phyloP scores from a whole-genome alignment of 169 alveolate species.

The Plasmodium chabaudi region DNA sequence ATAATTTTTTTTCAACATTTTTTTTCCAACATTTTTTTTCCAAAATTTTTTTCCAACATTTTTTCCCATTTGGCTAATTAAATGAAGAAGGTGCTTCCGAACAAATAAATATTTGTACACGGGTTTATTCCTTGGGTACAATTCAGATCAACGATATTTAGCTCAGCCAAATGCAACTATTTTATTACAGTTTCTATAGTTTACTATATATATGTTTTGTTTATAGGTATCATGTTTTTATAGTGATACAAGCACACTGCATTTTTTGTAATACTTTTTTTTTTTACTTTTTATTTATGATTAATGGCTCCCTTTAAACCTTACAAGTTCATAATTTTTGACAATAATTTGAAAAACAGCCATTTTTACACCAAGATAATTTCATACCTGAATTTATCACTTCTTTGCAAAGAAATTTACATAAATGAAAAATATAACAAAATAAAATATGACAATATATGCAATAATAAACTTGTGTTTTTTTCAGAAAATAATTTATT shows the following conservation, averaged over 20 bases:
- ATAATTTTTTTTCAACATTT: conserved; percentile 15
- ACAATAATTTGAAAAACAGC: conserved; percentile 20
- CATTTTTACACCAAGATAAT: conserved; percentile 29
- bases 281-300: not conserved
- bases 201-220: no score
- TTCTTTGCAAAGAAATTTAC: conserved; percentile 65
- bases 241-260: not conserved
- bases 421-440: conserved; percentile 32
- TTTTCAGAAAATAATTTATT: conserved; percentile 22
- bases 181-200: no score
- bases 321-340: conserved; percentile 55
- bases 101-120: no score
- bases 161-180: no score
- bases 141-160: no score
- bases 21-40: not conserved
- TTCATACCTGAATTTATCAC: conserved; percentile 32
- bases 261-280: not conserved
- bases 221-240: no score
- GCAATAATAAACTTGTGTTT: conserved; percentile 27
- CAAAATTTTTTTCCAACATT: no score
- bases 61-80: no score
- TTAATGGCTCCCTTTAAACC: conserved; percentile 71
- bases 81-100: no score
- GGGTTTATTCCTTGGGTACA: no score
- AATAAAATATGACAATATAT: conserved; percentile 23